Evolutionary conservation across 805 yeast species (phyloP).

Genomic region (Nakazawaea sp.): DNA sequence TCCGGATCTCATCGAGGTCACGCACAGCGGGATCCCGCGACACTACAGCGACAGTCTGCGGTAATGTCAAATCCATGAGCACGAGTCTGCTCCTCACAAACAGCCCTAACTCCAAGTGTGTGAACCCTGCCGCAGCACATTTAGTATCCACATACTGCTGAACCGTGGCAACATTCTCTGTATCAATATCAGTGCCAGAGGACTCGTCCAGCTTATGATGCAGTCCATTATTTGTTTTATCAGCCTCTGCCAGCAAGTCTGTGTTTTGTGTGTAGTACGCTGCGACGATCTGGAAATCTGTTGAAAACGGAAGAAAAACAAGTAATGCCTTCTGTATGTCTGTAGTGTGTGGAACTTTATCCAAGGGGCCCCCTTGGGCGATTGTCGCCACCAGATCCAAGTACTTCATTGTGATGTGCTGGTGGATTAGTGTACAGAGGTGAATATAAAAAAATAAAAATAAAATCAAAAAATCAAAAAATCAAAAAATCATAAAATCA

Average conservation of each 20-base stretch:
- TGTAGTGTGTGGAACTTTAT: neutral
- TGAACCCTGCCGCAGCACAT: neutral
- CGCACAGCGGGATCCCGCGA: neutral
- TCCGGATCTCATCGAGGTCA: neutral
- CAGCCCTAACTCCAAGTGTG: neutral
- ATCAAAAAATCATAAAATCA: too few relatives aligned
- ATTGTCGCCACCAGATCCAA: slow-evolving; percentile 1
- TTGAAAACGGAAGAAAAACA: slow-evolving; percentile 2
- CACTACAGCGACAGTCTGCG: neutral
- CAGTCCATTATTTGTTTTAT: too few relatives aligned
- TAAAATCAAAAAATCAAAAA: too few relatives aligned
- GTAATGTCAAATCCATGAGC: neutral
- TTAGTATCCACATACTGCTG: neutral
- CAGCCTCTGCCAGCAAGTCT: too few relatives aligned
- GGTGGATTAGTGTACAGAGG: too few relatives aligned
- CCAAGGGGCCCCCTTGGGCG: neutral
- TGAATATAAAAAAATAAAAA: too few relatives aligned
- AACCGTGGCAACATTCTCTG: neutral
- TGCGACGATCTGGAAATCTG: neutral
- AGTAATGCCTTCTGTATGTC: slow-evolving; percentile 1
- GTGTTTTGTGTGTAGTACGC: slow-evolving; percentile 1
- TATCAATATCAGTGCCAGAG: slow-evolving; percentile 2
- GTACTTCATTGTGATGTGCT: neutral
- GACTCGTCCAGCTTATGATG: too few relatives aligned
- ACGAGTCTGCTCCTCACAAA: slow-evolving; percentile 1